Evolutionary conservation across 768 basidiomycete genomes (phyloP).

Genomic region (Lactifluus subvellereus): DNA sequence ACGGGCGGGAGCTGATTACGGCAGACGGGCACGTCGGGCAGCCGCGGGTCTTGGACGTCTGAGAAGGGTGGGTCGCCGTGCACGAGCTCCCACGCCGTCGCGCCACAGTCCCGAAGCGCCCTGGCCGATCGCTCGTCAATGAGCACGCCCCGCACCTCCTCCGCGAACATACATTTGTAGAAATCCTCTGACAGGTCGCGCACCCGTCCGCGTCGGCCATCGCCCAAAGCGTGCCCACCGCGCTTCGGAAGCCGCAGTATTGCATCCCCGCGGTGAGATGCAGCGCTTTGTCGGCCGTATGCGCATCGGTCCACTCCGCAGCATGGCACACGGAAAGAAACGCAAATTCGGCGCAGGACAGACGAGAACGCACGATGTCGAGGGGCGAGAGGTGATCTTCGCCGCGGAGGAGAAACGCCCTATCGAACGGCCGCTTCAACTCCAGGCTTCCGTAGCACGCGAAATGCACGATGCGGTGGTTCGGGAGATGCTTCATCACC

Average conservation of each 20-base stretch:
- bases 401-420: background rate
- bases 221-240: background rate
- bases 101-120: slow-evolving; percentile 7
- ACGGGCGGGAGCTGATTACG: slow-evolving; percentile 20
- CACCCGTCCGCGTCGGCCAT: slow-evolving; percentile 5
- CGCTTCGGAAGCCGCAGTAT: no score
- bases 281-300: background rate
- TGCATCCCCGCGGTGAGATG: no score
- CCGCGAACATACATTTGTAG: slow-evolving; percentile 1
- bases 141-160: background rate
- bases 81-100: slow-evolving; percentile 24
- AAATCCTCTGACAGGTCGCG: slow-evolving; percentile 2
- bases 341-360: slow-evolving; percentile 6
- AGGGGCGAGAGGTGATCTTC: background rate
- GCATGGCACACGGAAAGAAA: background rate
- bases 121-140: slow-evolving; percentile 2
- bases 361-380: background rate
- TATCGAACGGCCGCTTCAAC: background rate
- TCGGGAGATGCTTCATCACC: background rate
- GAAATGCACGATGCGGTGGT: background rate
- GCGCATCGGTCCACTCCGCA: background rate
- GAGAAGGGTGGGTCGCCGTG: slow-evolving; percentile 21
- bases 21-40: background rate
- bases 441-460: slow-evolving; percentile 11
- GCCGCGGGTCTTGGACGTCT: slow-evolving; percentile 21